Evolutionary conservation across 192 early-diverging fungal genomes (phyloP).

Genomic region (Coemansia sp.): DNA sequence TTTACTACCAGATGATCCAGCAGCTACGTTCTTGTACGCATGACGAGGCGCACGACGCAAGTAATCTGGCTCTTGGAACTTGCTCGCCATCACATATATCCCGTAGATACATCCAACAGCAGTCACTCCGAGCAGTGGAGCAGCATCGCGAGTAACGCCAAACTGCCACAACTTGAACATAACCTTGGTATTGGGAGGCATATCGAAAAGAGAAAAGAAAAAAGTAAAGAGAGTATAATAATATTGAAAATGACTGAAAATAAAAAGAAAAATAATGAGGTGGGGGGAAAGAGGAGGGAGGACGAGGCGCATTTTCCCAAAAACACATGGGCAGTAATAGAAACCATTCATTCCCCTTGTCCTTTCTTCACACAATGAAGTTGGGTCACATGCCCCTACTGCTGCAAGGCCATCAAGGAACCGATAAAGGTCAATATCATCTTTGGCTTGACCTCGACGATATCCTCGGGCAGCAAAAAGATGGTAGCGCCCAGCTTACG

Average conservation of each 20-base stretch:
- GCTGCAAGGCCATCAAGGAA: conserved; percentile 86
- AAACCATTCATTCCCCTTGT: not conserved
- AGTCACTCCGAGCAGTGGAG: conserved; percentile 45
- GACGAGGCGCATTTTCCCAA: not conserved
- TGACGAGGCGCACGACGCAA: conserved; percentile 40
- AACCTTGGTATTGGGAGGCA: conserved; percentile 17
- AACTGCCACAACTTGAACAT: conserved; percentile 46
- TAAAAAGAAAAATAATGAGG: not conserved
- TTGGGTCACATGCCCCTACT: conserved; percentile 15
- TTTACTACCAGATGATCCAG: not conserved
- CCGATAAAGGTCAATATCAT: conserved; percentile 97
- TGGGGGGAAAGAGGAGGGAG: not conserved
- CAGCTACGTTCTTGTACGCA: conserved; percentile 39
- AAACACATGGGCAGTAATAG: conserved; percentile 1
- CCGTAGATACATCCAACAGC: conserved; percentile 54
- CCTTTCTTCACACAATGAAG: not conserved
- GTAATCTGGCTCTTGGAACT: conserved; percentile 57
- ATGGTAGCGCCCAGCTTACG: conserved; percentile 99
- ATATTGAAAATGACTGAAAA: conserved; percentile 8
- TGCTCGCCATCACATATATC: conserved; percentile 48
- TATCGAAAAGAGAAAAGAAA: no score
- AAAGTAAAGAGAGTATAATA: not conserved
- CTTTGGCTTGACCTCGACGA: conserved; percentile 96
- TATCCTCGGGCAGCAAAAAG: conserved; percentile 98
- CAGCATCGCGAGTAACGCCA: conserved; percentile 51